These are phyloP conservation scores for Aspergillus latus DNA, from an alignment of 2,329 filamentous ascomycete genomes.

Conservation along the genomic window DNA sequence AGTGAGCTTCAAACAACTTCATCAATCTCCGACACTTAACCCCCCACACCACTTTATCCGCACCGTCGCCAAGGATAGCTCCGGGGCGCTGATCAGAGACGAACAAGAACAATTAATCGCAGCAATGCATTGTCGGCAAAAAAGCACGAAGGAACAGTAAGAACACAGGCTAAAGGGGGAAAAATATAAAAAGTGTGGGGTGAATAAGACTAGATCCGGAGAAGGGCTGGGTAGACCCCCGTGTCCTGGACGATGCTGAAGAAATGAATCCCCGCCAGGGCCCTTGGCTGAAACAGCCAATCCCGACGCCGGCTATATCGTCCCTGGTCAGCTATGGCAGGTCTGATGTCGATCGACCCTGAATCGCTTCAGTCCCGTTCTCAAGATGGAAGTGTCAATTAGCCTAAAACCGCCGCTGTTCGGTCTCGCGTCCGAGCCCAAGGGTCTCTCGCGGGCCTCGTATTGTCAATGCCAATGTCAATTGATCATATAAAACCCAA, in stretches of 20 bases:
- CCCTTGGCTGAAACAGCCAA: constrained; percentile 8
- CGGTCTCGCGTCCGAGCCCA: not conserved
- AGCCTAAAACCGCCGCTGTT: constrained; percentile 8
- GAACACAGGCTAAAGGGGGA: not conserved
- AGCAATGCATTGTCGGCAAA: not conserved
- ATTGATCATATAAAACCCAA: too few relatives aligned
- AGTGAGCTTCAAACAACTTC: too few relatives aligned
- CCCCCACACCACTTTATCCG: not conserved
- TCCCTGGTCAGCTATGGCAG: not conserved
- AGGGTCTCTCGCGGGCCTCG: not conserved
- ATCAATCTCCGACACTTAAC: not conserved
- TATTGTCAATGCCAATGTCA: too few relatives aligned
- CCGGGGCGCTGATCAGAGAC: too few relatives aligned
- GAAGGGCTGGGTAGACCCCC: too few relatives aligned
- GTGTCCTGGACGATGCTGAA: not conserved
- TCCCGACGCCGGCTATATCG: not conserved
- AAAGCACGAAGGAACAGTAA: not conserved
- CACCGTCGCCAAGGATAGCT: not conserved
- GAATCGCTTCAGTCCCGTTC: constrained; percentile 6
- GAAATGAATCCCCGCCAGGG: not conserved
- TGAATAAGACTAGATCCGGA: too few relatives aligned
- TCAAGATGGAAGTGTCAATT: constrained; percentile 4
- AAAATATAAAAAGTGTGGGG: not conserved
- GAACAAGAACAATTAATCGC: too few relatives aligned
- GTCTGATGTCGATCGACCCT: not conserved